Evolutionary conservation across 208 protist genomes (phyloP), one percentile per base, ranked within the genome.

Genomic region (Leishmania gerbilli): DNA sequence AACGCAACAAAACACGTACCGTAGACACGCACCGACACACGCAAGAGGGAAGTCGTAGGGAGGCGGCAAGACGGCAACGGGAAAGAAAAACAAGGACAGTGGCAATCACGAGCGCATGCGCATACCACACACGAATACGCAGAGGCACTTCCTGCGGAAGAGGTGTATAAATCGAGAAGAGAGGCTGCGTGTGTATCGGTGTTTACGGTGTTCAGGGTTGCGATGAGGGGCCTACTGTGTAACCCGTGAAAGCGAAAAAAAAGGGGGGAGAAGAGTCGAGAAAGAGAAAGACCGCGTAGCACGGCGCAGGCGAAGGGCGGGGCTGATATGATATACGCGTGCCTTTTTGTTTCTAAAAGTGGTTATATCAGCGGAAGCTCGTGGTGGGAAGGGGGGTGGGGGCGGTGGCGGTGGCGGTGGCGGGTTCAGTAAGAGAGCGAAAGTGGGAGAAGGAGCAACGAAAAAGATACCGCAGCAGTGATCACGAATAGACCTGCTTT

Each of bases 401-500:
- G 37, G n/a, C n/a, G n/a, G 37, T 0, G 37, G 37, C 37, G 37
- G 37, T 0, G 37, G 37, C n/a, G 27, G n/a, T 34, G 19, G 40
- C 13, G 34, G 21, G 34, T 31, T 49, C 40, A 45, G 68, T 51
- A 51, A 49, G 40, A 72, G 21, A 72, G 40, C 68, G 40, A 72
- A 15, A 27, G 42, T 11, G 68, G 7, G 42, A 51, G 31, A 75
- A 24, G 27, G 15, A 40, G 5, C 1, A 56, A 24, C 21, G 15
- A 40, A 17, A 56, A 45, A 7, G 27, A 49, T 40, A 37, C 42
- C 40, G 71, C 71, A 58, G 71, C 71, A 75, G 47, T 56, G 13
- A 75, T 75, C 71, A 75, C 68, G 27, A n/a, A 74, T 55, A 51
- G 49, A 58, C 71, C 47, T 15, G 71, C 40, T 51, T 17, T 51